Conservation (phyloP, 2,329 filamentous ascomycete species). For the Paraconiothyrium sp. region DNA sequence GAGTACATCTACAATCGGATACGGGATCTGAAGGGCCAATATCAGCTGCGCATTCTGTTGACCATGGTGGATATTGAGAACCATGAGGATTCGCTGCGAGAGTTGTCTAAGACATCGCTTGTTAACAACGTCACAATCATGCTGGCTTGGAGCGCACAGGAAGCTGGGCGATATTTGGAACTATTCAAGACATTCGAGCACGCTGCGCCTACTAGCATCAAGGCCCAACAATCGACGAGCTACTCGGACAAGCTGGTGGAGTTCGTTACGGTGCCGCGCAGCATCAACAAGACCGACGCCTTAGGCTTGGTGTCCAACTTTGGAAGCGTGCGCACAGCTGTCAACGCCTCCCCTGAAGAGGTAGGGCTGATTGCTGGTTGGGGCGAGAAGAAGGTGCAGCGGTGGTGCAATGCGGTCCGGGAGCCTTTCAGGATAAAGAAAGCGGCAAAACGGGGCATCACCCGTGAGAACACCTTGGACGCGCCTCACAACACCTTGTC, state of each 20-base stretch:
- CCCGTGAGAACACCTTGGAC: conserved; percentile 39
- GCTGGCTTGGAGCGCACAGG: conserved; percentile 91
- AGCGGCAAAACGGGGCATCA: conserved; percentile 66
- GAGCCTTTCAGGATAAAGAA: conserved; percentile 85
- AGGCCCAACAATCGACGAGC: conserved; percentile 81
- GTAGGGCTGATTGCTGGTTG: conserved; percentile 86
- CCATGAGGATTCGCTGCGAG: conserved; percentile 88
- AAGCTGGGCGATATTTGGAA: conserved; percentile 93
- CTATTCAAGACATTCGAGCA: conserved; percentile 95
- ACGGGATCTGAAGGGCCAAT: conserved; percentile 82
- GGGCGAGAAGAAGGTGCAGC: conserved; percentile 93
- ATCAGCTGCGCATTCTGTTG: conserved; percentile 84
- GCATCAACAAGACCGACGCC: conserved; percentile 94
- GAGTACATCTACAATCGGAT: conserved; percentile 98
- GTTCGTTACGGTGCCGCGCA: conserved; percentile 88
- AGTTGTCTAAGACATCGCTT: conserved; percentile 89
- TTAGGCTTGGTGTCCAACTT: conserved; percentile 91
- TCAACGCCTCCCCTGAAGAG: conserved; percentile 89
- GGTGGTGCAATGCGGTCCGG: conserved; percentile 82
- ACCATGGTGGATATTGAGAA: conserved; percentile 95
- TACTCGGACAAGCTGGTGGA: conserved; percentile 90
- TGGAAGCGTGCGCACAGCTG: conserved; percentile 83
- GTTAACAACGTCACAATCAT: conserved; percentile 94
- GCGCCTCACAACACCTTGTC: conserved; percentile 39
- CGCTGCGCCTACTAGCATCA: conserved; percentile 81